Conservation (phyloP, 2,329 filamentous ascomycete genomes). For the Fusarium succisae region DNA sequence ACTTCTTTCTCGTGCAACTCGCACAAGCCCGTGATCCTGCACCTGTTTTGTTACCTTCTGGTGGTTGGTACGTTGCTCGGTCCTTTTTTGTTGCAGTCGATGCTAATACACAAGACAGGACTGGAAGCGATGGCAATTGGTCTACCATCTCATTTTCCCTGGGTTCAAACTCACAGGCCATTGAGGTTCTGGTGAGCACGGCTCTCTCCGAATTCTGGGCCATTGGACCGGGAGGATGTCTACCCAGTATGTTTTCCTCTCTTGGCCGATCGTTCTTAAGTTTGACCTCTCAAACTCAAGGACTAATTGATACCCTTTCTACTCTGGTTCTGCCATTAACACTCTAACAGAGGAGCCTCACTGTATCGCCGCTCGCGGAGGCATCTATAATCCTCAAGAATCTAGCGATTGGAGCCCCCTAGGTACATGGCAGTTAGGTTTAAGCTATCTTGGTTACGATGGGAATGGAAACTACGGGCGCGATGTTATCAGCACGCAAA, state of each 20-base stretch:
- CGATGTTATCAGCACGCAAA: conserved; percentile 57
- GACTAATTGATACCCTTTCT: neutral
- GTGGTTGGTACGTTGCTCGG: conserved; percentile 32
- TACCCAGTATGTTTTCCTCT: conserved; percentile 52
- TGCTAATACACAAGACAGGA: conserved; percentile 52
- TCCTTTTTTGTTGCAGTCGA: neutral
- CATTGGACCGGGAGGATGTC: conserved; percentile 67
- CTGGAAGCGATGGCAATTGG: conserved; percentile 76
- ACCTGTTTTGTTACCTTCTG: conserved; percentile 34
- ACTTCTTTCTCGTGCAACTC: conserved; percentile 19
- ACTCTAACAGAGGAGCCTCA: conserved; percentile 54
- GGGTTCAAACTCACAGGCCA: conserved; percentile 51
- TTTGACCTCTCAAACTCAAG: neutral
- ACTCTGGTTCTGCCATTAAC: conserved; percentile 20
- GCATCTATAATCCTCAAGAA: conserved; percentile 61
- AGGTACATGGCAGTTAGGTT: conserved; percentile 68
- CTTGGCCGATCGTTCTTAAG: neutral
- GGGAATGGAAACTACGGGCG: conserved; percentile 73
- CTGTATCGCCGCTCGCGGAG: conserved; percentile 67
- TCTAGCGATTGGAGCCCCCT: conserved; percentile 68
- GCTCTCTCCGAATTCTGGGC: conserved; percentile 77
- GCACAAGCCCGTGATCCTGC: conserved; percentile 31
- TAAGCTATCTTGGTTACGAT: conserved; percentile 65
- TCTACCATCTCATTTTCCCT: conserved; percentile 69
- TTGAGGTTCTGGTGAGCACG: conserved; percentile 67